These are phyloP conservation scores for Berberis thunbergii DNA, from an alignment of 164 flowering plant species.

Conservation along the genomic window DNA sequence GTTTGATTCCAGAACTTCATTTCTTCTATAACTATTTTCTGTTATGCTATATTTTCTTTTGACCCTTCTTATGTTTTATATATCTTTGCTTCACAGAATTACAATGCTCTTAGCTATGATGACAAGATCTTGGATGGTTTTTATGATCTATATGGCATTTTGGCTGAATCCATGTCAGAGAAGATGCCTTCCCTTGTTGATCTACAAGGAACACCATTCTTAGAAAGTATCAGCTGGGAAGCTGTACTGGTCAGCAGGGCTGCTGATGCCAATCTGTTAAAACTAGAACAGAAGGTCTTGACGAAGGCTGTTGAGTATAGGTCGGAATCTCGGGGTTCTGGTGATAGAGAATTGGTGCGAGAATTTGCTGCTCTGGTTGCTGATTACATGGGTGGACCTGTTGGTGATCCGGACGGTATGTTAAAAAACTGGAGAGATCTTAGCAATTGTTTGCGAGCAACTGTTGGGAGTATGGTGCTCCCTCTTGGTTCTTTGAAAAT, in stretches of 20 bases:
- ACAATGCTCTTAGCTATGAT: constrained; percentile 78
- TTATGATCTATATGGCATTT: constrained; percentile 78
- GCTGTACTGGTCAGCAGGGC: constrained; percentile 73
- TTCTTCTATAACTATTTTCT: neutral
- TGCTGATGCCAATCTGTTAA: constrained; percentile 62
- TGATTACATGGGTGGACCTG: constrained; percentile 92
- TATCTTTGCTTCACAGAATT: constrained; percentile 73
- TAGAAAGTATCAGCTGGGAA: constrained; percentile 74
- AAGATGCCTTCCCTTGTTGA: constrained; percentile 93
- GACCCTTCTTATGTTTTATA: constrained; percentile 47
- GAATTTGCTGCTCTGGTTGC: constrained; percentile 72
- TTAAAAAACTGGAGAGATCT: constrained; percentile 55
- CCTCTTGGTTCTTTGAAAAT: constrained; percentile 83
- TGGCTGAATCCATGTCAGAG: constrained; percentile 44
- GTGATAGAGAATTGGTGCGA: constrained; percentile 36
- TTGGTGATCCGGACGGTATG: constrained; percentile 76
- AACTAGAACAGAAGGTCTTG: constrained; percentile 65
- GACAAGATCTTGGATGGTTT: constrained; percentile 96
- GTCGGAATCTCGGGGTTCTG: constrained; percentile 28
- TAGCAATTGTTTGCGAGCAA: constrained; percentile 44
- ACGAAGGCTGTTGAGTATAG: constrained; percentile 47
- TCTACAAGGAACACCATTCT: constrained; percentile 65
- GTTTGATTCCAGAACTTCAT: neutral
- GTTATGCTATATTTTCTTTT: constrained; percentile 2
- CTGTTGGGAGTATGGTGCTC: constrained; percentile 73